Percentiles rank a stretch among this genome's conserved stretches.
Conservation (phyloP, 2,329 filamentous ascomycete genomes). For the Diaporthe australafricana region DNA sequence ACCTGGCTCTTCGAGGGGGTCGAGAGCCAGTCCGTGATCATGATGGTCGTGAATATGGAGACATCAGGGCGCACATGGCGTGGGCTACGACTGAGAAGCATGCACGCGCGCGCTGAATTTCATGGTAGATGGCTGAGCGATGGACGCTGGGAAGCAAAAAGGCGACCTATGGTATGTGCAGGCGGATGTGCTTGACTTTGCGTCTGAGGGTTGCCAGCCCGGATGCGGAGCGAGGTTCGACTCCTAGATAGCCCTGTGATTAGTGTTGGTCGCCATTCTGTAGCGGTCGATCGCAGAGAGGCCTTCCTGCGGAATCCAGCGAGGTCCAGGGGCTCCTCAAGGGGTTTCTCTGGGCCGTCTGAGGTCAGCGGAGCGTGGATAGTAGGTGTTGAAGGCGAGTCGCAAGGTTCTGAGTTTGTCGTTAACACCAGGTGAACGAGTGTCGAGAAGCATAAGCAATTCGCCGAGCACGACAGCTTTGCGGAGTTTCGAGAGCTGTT, state of each 20-base stretch:
- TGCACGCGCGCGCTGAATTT: background rate
- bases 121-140: background rate
- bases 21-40: constrained; percentile 50
- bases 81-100: background rate
- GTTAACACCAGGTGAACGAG: constrained; percentile 53
- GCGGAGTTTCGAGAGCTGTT: constrained; percentile 41
- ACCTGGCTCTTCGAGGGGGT: constrained; percentile 49
- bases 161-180: background rate
- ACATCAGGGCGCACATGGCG: constrained; percentile 50
- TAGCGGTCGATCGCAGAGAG: constrained; percentile 45
- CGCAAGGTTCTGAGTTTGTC: constrained; percentile 51
- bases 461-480: constrained; percentile 43
- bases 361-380: constrained; percentile 55
- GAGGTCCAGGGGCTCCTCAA: constrained; percentile 47
- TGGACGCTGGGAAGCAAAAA: background rate
- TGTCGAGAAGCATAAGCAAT: constrained; percentile 48
- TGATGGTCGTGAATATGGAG: constrained; percentile 61
- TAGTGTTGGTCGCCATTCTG: constrained; percentile 50
- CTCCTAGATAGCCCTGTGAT: constrained; percentile 50
- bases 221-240: constrained; percentile 18
- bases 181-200: background rate
- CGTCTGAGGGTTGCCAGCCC: background rate
- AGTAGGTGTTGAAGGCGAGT: constrained; percentile 51
- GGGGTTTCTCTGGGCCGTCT: constrained; percentile 44
- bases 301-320: constrained; percentile 46